These are phyloP conservation scores for Solanum chaucha DNA, from an alignment of 257 asterid genomes.

Conservation along the genomic window DNA sequence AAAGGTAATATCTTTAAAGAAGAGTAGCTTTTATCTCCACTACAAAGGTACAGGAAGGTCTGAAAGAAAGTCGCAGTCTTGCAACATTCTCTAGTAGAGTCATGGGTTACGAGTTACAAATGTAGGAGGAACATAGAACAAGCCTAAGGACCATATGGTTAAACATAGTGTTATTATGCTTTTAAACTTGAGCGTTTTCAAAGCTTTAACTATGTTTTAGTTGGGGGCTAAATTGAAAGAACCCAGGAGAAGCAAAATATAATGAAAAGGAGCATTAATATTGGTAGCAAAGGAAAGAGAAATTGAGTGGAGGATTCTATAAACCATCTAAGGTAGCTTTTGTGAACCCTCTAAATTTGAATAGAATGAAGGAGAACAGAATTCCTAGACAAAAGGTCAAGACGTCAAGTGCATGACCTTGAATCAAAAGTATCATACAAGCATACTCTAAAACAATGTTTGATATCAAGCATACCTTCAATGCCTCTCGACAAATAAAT, in stretches of 20 bases:
- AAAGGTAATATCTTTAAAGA: neutral
- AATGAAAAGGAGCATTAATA: neutral
- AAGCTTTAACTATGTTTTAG: neutral
- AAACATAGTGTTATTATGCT: neutral
- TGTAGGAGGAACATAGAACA: neutral
- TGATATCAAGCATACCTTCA: constrained; percentile 50
- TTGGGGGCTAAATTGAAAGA: neutral
- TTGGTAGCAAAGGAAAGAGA: neutral
- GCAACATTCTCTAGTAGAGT: neutral
- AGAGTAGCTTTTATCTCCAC: neutral
- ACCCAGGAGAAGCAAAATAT: neutral
- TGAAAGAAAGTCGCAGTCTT: neutral
- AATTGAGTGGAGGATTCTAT: neutral
- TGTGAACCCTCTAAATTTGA: neutral
- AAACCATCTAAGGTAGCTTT: neutral
- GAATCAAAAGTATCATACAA: neutral
- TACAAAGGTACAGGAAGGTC: neutral
- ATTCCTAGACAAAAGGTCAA: neutral
- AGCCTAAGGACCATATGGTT: neutral
- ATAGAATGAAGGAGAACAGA: neutral
- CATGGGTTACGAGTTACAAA: neutral
- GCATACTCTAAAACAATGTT: neutral
- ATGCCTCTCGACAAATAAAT: constrained; percentile 80
- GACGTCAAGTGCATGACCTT: neutral
- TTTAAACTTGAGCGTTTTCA: neutral